Base-by-base conservation (phyloP, 2,329 filamentous ascomycete species). In the Alternaria infectoria region DNA sequence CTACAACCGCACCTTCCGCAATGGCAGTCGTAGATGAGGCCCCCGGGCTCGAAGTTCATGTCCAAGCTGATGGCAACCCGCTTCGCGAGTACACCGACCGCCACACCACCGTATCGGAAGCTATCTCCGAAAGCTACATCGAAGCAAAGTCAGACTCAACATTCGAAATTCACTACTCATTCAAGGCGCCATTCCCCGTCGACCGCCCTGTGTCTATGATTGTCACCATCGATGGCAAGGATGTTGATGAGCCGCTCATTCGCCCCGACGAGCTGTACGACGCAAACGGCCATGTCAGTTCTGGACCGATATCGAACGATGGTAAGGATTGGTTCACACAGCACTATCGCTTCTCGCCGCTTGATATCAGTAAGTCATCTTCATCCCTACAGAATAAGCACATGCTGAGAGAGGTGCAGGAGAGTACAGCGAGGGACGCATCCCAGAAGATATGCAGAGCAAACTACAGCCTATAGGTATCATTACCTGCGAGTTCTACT, bases 91-190 rank as follows among this genome's bases (percentile, higher is more conserved):
- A 74, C 51, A 60, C 59, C 9, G 66, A 75, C 12, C 46, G 66
- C 13, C 65, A 73, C 4, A 44, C 64, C 11, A 15, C 36, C 52
- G 52, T 54, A 10, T 25, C 17, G 32, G 60, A 6, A 47, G 58
- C 5, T 15, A 66, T 56, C 1, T 55, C 69, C 6, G 70, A 68
- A 9, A 75, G 70, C 45, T 79, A 78, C 51, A 63, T 80, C 5
- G 71, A 75, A 51, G 71, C 71, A 0, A 57, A 50, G 9, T 69
- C 76, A 2, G 71, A 68, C 3, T 57, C 63, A 6, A 21, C 63
- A 2, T 76, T 80, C 54, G 51, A 58, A 3, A 56, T 77, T 6
- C 44, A 32, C 8, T 59, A 65, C 21, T 60, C 36, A 0, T 61
- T 77, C 25, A 61, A 62, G 9, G 36, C 36, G 4, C 36, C 57